phyloP scores from a whole-genome alignment of 2,329 filamentous ascomycete genomes.

The Claviceps quebecensis region DNA sequence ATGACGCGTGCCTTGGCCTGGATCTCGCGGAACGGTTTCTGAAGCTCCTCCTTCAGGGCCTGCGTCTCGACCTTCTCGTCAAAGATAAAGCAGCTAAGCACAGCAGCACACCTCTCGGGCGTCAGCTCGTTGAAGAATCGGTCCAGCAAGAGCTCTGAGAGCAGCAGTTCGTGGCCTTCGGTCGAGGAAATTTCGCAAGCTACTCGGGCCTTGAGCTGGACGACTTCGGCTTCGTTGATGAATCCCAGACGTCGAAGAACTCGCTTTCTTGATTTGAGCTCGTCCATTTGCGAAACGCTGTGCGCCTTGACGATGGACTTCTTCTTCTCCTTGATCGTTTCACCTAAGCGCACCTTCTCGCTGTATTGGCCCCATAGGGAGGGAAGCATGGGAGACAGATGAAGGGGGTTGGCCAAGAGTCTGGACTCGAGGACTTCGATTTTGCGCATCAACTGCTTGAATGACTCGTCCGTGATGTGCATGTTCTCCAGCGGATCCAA shows the following conservation, averaged over 20 bases:
- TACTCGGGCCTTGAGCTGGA: slow-evolving; percentile 91
- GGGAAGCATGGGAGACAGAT: slow-evolving; percentile 73
- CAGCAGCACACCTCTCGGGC: slow-evolving; percentile 73
- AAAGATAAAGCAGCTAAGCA: slow-evolving; percentile 90
- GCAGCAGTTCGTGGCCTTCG: slow-evolving; percentile 78
- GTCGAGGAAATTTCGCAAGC: slow-evolving; percentile 94
- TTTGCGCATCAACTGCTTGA: slow-evolving; percentile 87
- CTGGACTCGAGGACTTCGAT: slow-evolving; percentile 93
- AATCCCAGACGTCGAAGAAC: slow-evolving; percentile 89
- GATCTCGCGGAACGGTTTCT: slow-evolving; percentile 75
- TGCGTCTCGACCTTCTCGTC: slow-evolving; percentile 83
- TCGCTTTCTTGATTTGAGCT: slow-evolving; percentile 89
- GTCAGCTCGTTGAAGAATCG: slow-evolving; percentile 94
- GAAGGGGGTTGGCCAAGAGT: slow-evolving; percentile 75
- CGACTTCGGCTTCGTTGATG: slow-evolving; percentile 89
- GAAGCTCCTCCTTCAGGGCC: slow-evolving; percentile 67
- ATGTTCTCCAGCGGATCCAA: slow-evolving; percentile 94
- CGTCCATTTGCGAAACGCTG: slow-evolving; percentile 84
- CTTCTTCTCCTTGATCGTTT: slow-evolving; percentile 77
- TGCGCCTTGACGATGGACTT: slow-evolving; percentile 75
- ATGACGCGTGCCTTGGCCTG: slow-evolving; percentile 76
- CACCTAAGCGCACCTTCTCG: slow-evolving; percentile 58
- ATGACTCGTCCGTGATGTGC: slow-evolving; percentile 81
- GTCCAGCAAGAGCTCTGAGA: slow-evolving; percentile 90
- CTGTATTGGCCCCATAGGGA: slow-evolving; percentile 81